Base-by-base conservation (phyloP, 371 early-diverging fungal species). In the Mucor circinelloides region DNA sequence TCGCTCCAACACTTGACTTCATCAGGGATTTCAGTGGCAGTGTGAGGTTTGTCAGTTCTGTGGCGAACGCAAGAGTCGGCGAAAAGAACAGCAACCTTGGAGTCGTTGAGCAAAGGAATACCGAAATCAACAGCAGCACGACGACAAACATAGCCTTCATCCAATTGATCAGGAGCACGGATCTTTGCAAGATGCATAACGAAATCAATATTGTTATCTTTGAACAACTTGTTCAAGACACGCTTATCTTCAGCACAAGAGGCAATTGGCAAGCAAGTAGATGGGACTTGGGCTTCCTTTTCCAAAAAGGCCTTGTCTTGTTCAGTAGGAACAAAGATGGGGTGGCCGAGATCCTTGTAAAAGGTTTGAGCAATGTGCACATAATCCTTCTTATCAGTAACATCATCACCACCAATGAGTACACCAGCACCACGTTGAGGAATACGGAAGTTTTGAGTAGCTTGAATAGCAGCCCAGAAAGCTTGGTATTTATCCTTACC, bases 61-160 rank as follows among this genome's bases (percentile, higher is more conserved):
- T 85, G 82, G 68, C 81, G 87, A 44, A 80, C 79, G 56, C 89
- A 71, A 21, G 94, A 88, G 60, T 97, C 91, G n/a, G 89, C 91
- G 61, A 95, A 91, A 68, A 95, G 73, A 44, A 85, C 85, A 36
- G 93, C 94, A 31, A 89, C 90, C 70, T 92, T 87, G 75, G 88
- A 82, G 70, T 97, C 94, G 66, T 94, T 97, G 72, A 97, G 77
- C 46, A 95, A 75, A 12, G 95, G 94, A 64, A 95, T 88, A 42
- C 93, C 94, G 66, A 94, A 89, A 69, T 95, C 95, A 6, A 97
- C 95, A 28, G 95, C 93, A 58, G 91, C 87, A 67, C 95, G 90
- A 63, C 96, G 90, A 71, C 94, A 84, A 59, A 84, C 79, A 75
- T 95, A 95, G 68, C 91, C 90, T 61, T 84, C 72, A 68, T 92